A percentile compares a stretch with the other conserved stretches of the same genome.
phyloP scores from a whole-genome alignment of 139 green algal genomes.

The Chlorella ohadii region DNA sequence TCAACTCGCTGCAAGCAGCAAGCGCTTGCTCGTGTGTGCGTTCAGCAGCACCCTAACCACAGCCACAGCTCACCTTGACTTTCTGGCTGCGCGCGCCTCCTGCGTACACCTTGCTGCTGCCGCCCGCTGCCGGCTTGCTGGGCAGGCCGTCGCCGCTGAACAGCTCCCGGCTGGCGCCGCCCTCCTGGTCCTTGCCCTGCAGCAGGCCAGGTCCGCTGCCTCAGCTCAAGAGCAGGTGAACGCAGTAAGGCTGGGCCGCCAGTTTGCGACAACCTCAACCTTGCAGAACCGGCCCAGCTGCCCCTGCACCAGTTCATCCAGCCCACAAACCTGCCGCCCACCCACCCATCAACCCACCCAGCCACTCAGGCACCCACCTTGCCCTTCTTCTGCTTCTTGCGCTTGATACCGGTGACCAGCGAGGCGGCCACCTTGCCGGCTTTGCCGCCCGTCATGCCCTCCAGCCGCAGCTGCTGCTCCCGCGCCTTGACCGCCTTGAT shows the following conservation, averaged over 20 bases:
- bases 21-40: too few relatives aligned
- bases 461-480: conserved; percentile 59
- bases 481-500: conserved; percentile 65
- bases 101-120: conserved; percentile 54
- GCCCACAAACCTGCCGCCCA: too few relatives aligned
- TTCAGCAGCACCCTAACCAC: background rate
- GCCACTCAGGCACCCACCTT: background rate
- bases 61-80: conserved; percentile 12
- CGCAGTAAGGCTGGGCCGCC: too few relatives aligned
- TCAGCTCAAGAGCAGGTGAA: too few relatives aligned
- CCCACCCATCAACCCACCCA: too few relatives aligned
- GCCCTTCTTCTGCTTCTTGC: conserved; percentile 55
- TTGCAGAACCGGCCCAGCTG: too few relatives aligned
- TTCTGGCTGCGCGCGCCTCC: conserved; percentile 51
- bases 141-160: conserved; percentile 49
- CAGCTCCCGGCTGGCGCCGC: conserved; percentile 18
- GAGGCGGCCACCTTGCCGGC: conserved; percentile 69
- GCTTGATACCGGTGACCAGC: conserved; percentile 52
- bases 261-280: too few relatives aligned
- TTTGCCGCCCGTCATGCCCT: conserved; percentile 65
- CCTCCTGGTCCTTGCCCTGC: background rate
- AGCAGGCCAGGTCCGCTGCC: background rate
- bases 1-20: too few relatives aligned
- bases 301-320: too few relatives aligned
- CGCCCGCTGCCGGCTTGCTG: background rate